Conservation (phyloP, 106 monocot genomes). For the Phalaenopsis aphrodite region DNA sequence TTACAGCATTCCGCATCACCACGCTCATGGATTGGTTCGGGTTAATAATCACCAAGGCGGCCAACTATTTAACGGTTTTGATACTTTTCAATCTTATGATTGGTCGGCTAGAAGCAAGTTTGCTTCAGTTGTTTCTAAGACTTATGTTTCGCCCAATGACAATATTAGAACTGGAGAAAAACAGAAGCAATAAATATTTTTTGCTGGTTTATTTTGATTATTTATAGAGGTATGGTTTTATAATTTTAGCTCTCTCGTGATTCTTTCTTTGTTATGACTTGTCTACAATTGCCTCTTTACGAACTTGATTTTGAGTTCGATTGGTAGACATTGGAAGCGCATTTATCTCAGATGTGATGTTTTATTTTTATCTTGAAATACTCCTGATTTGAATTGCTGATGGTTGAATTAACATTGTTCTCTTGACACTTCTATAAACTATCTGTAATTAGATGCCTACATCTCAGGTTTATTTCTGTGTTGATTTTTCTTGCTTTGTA, state of each 20-base stretch:
- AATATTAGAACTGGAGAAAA: neutral
- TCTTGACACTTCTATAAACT: neutral
- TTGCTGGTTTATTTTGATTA: neutral
- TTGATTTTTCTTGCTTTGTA: neutral
- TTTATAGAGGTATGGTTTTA: neutral
- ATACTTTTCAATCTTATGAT: slow-evolving; percentile 22
- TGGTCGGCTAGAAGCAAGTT: slow-evolving; percentile 30
- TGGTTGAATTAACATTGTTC: too few species aligned
- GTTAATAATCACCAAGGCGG: neutral
- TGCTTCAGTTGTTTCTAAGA: slow-evolving; percentile 20
- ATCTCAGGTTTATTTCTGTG: neutral
- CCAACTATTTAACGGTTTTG: slow-evolving; percentile 11
- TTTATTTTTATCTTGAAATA: neutral
- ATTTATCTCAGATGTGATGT: neutral
- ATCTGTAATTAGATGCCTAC: neutral
- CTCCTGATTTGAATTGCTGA: neutral
- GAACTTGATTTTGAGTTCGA: neutral
- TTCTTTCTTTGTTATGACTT: neutral
- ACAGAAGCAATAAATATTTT: neutral
- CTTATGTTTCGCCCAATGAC: slow-evolving; percentile 13
- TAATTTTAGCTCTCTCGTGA: neutral
- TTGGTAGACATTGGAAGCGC: neutral
- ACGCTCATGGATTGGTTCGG: slow-evolving; percentile 29
- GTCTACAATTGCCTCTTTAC: neutral
- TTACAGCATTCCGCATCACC: slow-evolving; percentile 20